Evolutionary conservation across 768 basidiomycete species (phyloP).

Genomic region (Tylopilus rubrobrunneus): DNA sequence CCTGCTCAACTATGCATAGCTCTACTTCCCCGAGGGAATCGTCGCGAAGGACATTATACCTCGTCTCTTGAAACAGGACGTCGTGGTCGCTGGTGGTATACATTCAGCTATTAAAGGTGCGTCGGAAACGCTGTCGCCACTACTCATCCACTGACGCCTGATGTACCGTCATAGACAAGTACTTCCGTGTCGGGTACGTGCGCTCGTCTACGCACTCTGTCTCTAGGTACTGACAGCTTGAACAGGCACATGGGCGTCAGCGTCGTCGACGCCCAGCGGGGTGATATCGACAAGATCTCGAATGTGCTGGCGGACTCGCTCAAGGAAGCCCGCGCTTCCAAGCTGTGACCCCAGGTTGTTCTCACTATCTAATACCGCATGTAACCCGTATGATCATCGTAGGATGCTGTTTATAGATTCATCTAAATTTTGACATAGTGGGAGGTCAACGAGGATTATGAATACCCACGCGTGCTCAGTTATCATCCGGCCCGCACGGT

Average conservation of each 20-base stretch:
- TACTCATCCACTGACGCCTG: slow-evolving; percentile 4
- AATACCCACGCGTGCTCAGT: no score
- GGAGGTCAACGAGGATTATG: background rate
- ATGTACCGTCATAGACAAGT: slow-evolving; percentile 51
- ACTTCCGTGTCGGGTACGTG: slow-evolving; percentile 84
- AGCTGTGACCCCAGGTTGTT: background rate
- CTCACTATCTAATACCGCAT: background rate
- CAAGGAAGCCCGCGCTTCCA: slow-evolving; percentile 28
- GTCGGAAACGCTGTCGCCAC: slow-evolving; percentile 12
- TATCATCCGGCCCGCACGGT: no score
- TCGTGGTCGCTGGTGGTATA: slow-evolving; percentile 87
- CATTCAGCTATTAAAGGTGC: slow-evolving; percentile 80
- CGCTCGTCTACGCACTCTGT: background rate
- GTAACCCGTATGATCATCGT: background rate
- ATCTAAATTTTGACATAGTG: background rate
- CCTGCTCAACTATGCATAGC: slow-evolving; percentile 28
- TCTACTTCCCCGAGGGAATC: slow-evolving; percentile 85
- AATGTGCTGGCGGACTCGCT: slow-evolving; percentile 59
- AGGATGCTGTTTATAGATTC: background rate
- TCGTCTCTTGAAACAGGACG: slow-evolving; percentile 60
- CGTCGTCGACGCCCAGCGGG: slow-evolving; percentile 65
- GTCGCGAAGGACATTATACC: slow-evolving; percentile 73
- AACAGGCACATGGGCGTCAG: slow-evolving; percentile 85
- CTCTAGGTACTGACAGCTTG: background rate
- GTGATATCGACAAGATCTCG: slow-evolving; percentile 74